phyloP scores from a whole-genome alignment of 768 basidiomycete species.

The Mycena venus region DNA sequence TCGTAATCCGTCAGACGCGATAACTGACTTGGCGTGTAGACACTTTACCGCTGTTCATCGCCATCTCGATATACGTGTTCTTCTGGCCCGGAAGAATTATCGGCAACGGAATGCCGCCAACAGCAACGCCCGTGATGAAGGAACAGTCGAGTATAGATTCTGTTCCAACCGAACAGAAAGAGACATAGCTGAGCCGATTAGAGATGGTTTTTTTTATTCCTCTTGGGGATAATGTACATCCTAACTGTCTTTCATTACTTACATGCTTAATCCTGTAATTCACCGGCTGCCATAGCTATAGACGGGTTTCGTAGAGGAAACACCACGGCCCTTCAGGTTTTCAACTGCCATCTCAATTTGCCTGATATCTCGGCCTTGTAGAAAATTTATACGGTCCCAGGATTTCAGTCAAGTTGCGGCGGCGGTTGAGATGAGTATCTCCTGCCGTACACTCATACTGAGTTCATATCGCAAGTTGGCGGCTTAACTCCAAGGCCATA shows the following conservation, averaged over 20 bases:
- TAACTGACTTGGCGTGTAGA: slow-evolving; percentile 46
- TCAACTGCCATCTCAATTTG: too few species aligned
- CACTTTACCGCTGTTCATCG: slow-evolving; percentile 74
- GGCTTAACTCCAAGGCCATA: too few species aligned
- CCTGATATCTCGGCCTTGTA: too few species aligned
- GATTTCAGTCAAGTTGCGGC: too few species aligned
- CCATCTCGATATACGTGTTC: slow-evolving; percentile 65
- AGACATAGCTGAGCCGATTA: not conserved
- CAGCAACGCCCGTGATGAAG: not conserved
- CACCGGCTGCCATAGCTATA: not conserved
- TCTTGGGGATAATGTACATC: not conserved
- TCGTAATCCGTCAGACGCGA: not conserved
- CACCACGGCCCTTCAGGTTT: too few species aligned
- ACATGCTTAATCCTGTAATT: not conserved
- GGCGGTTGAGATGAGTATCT: too few species aligned
- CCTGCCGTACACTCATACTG: too few species aligned
- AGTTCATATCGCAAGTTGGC: too few species aligned
- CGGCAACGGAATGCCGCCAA: slow-evolving; percentile 19
- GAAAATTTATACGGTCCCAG: too few species aligned
- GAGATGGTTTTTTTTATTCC: not conserved
- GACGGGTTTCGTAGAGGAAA: not conserved
- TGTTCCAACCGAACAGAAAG: slow-evolving; percentile 16
- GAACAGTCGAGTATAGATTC: slow-evolving; percentile 24
- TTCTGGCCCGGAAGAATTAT: slow-evolving; percentile 80
- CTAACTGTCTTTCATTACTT: not conserved